A percentile compares a stretch with the other conserved stretches of the same genome.
Conservation (phyloP, 2,329 filamentous ascomycete genomes). For the Arthrinium phaeospermum region DNA sequence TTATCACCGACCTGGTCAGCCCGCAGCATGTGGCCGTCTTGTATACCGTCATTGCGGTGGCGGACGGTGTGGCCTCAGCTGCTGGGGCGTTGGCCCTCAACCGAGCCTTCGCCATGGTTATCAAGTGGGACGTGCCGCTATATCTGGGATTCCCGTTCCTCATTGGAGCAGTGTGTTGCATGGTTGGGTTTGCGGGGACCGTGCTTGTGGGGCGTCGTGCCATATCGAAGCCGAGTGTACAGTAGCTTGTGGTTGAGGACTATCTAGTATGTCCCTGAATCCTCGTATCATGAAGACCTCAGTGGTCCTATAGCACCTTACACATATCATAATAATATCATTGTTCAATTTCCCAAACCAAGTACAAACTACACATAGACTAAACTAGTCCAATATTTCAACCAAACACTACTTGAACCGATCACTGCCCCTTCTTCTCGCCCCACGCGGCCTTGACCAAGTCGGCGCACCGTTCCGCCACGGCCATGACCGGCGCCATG, state of each 20-base stretch:
- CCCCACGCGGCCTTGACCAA: conserved; percentile 34
- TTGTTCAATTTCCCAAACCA: too few relatives aligned
- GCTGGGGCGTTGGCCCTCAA: background rate
- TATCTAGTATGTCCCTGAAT: background rate
- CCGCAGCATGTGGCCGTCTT: background rate
- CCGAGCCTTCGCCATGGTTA: background rate
- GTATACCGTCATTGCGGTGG: conserved; percentile 8
- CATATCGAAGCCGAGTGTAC: background rate
- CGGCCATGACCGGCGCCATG: conserved; percentile 38
- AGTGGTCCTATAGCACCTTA: background rate
- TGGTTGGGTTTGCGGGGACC: background rate
- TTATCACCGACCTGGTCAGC: background rate
- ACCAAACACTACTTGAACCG: too few relatives aligned
- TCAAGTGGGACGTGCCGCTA: background rate
- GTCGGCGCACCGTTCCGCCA: conserved; percentile 40
- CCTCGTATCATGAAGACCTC: background rate
- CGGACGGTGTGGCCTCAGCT: background rate
- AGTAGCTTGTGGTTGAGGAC: background rate
- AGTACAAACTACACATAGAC: too few relatives aligned
- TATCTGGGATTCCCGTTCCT: background rate
- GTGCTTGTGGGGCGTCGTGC: background rate
- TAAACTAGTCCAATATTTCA: too few relatives aligned
- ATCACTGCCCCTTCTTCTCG: background rate
- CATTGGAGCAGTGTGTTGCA: background rate
- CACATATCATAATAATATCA: too few relatives aligned